Conservation (phyloP, 1,284 basidiomycete species). For the Sporisorium scitamineum region DNA sequence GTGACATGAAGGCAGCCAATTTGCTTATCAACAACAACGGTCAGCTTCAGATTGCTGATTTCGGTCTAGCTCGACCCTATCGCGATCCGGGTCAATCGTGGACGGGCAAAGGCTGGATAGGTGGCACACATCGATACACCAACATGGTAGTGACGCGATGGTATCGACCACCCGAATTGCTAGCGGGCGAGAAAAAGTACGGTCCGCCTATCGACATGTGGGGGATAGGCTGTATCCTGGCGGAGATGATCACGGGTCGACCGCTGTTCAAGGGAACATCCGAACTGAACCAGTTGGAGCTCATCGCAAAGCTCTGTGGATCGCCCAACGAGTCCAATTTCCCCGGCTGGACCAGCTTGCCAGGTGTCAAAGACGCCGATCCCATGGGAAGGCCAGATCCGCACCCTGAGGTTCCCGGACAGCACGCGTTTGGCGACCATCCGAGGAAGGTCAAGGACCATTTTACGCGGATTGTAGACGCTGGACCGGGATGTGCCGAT, state of each 20-base stretch:
- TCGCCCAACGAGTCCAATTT: constrained; percentile 80
- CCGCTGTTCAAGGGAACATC: constrained; percentile 89
- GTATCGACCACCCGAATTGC: constrained; percentile 95
- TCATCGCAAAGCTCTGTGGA: constrained; percentile 90
- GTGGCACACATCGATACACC: constrained; percentile 77
- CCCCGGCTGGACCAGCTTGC: constrained; percentile 79
- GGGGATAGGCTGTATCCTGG: constrained; percentile 97
- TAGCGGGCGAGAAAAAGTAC: constrained; percentile 88
- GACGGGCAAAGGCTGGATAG: constrained; percentile 58
- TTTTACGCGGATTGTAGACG: constrained; percentile 54
- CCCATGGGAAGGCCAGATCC: constrained; percentile 58
- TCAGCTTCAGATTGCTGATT: constrained; percentile 80
- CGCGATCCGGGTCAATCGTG: constrained; percentile 61
- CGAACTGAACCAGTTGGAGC: constrained; percentile 89
- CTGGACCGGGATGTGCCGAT: constrained; percentile 58
- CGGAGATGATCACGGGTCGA: constrained; percentile 90
- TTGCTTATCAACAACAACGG: constrained; percentile 84
- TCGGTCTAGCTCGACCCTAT: constrained; percentile 84
- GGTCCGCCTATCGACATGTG: constrained; percentile 96
- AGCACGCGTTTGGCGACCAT: constrained; percentile 59
- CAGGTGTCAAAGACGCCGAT: constrained; percentile 67
- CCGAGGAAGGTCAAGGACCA: constrained; percentile 48
- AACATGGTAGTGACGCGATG: constrained; percentile 99
- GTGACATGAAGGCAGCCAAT: constrained; percentile 99
- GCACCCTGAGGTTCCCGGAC: constrained; percentile 50